Percentiles rank a stretch among this genome's conserved stretches.
phyloP scores from a whole-genome alignment of 345 rosid genomes.

The Turnera subulata region DNA sequence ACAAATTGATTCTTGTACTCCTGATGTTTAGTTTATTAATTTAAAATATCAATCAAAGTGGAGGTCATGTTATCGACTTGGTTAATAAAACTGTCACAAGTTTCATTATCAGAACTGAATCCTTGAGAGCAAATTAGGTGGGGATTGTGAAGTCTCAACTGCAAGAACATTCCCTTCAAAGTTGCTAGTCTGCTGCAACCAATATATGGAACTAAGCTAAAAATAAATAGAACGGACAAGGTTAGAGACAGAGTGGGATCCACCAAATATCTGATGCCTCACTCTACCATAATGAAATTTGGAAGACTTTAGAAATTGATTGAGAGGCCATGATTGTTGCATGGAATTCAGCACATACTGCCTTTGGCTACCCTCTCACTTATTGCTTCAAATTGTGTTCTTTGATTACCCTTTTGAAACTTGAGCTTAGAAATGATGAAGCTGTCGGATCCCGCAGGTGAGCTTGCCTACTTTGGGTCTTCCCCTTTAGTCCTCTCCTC shows the following conservation, averaged over 20 bases:
- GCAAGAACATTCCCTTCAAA: not conserved
- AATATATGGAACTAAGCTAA: not conserved
- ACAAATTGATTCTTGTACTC: too few relatives aligned
- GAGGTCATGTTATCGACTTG: too few relatives aligned
- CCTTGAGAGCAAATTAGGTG: slow-evolving; percentile 24
- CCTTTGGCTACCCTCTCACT: slow-evolving; percentile 35
- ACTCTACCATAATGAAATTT: slow-evolving; percentile 65
- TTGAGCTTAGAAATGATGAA: slow-evolving; percentile 32
- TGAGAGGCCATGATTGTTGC: slow-evolving; percentile 77
- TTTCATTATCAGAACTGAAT: not conserved
- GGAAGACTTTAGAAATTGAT: slow-evolving; percentile 59
- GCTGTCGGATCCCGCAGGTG: slow-evolving; percentile 43
- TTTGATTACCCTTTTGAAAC: slow-evolving; percentile 50
- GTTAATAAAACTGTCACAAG: too few relatives aligned
- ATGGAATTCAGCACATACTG: slow-evolving; percentile 70
- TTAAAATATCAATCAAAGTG: too few relatives aligned
- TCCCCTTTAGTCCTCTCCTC: not conserved
- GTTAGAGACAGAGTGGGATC: slow-evolving; percentile 44
- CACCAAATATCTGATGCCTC: slow-evolving; percentile 63
- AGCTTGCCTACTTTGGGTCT: not conserved
- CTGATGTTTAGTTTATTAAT: too few relatives aligned
- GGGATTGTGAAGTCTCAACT: slow-evolving; percentile 40
- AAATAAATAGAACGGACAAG: slow-evolving; percentile 14
- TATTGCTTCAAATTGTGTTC: slow-evolving; percentile 43
- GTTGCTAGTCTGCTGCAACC: too few relatives aligned